These are phyloP conservation scores for Salvia miltiorrhiza DNA, from an alignment of 257 asterid species.

Conservation along the genomic window DNA sequence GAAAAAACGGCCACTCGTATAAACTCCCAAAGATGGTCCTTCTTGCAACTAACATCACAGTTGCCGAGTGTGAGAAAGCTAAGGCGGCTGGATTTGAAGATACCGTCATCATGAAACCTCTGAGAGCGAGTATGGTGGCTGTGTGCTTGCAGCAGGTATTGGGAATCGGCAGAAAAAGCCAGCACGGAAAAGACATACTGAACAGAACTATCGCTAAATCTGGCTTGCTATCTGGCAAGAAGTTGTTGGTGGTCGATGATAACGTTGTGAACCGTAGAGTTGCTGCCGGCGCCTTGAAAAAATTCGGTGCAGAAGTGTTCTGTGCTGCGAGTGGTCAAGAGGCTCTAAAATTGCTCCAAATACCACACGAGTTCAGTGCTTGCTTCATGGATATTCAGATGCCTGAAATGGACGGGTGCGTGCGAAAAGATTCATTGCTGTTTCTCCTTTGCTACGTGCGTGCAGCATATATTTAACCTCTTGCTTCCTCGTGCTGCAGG, in stretches of 20 bases:
- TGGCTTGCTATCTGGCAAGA: constrained; percentile 72
- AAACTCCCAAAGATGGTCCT: constrained; percentile 76
- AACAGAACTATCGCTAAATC: constrained; percentile 35
- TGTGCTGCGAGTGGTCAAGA: constrained; percentile 85
- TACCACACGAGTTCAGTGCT: constrained; percentile 80
- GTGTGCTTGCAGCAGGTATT: constrained; percentile 79
- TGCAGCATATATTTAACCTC: background rate
- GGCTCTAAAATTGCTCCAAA: constrained; percentile 69
- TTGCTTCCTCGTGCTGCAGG: constrained; percentile 33
- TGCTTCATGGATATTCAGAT: constrained; percentile 99
- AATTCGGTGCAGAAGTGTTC: constrained; percentile 75
- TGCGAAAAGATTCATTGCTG: background rate
- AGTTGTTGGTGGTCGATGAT: constrained; percentile 87
- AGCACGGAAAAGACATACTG: constrained; percentile 34
- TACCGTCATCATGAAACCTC: constrained; percentile 79
- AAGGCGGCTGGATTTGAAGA: constrained; percentile 78
- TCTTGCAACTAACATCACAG: constrained; percentile 66
- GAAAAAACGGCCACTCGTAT: constrained; percentile 45
- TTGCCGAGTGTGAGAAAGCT: constrained; percentile 56
- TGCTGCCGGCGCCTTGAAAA: constrained; percentile 89
- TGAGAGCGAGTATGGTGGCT: constrained; percentile 82
- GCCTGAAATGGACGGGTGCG: constrained; percentile 99
- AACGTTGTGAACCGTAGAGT: constrained; percentile 80
- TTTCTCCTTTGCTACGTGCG: background rate
- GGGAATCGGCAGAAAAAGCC: constrained; percentile 51